Base-by-base conservation (phyloP, 1,284 basidiomycete genomes). In the Cystobasidium slooffiae region DNA sequence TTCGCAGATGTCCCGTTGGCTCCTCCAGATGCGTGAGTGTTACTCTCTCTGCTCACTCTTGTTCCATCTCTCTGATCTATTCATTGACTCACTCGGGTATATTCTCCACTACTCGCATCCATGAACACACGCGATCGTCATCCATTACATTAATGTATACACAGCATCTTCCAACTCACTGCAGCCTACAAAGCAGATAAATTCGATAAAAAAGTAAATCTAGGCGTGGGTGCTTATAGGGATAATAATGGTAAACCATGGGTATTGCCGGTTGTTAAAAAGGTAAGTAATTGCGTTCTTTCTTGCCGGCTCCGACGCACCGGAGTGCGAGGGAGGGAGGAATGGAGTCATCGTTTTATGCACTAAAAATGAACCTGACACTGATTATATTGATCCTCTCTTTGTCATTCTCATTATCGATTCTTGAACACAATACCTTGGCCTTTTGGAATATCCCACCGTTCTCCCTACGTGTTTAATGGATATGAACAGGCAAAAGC, bases 251-350 rank as follows among this genome's bases (percentile, higher is more conserved):
- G 87, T 80, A 93, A 91, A 83, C 89, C 94, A 2, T 97, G 93
- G 89, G 88, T 96, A 22, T 88, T 96, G n/a, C 94, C 94, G 22
- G 92, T 93, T 43, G 90, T 96, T 14, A 90, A 89, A 81, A 93
- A 93, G 86, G 93, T 91, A n/a, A n/a, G n/a, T n/a, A n/a, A n/a
- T n/a, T n/a, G 76, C 58, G 76, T 46, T 24, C 16, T 46, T 52
- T 44, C 44, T 64, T 41, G n/a, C 43, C 52, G 24, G 39, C 44
- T 18, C 46, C 61, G 41, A 14, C 39, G n/a, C 39, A 10, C 16
- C 55, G 37, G 6, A 63, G n/a, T 68, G 16, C n/a, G n/a, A n/a
- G n/a, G n/a, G n/a, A n/a, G n/a, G n/a, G n/a, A n/a, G n/a, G n/a
- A n/a, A n/a, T n/a, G n/a, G n/a, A n/a, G n/a, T n/a, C n/a, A n/a